Evolutionary conservation across 2,329 filamentous ascomycete genomes (phyloP), one percentile per base, ranked within the genome.

Genomic region (Hypoxylon sp.): DNA sequence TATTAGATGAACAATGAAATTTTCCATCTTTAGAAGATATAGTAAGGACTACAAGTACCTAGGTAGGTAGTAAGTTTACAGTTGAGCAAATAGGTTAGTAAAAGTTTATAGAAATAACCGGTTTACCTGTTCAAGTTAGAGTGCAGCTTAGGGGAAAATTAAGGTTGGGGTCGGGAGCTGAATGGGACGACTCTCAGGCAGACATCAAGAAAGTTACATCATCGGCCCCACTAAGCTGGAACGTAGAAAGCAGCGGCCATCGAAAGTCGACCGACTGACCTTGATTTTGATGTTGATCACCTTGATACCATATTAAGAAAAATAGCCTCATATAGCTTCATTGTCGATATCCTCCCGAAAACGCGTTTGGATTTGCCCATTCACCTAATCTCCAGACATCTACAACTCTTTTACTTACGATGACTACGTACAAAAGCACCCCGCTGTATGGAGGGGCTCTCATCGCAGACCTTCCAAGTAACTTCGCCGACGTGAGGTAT

Each of bases 371-470:
- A 41, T 23, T 19, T 41, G 21, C 43, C 5, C 16, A n/a, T 7
- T 11, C 30, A 5, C 19, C n/a, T 27, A 19, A 27, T 30, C 43
- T 43, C 25, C n/a, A 52, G 25, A 48, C 16, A 46, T 27, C 41
- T 29, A 34, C 47, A 14, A 21, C 23, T n/a, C 12, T 45, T 25
- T 14, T 16, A 48, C 23, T 43, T 65, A 78, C 52, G 59, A 88
- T 85, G 84, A 79, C 87, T 70, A 77, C 79, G 27, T 93, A 85
- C 79, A 81, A 81, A 66, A 82, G 75, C 71, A 88, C 85, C 50
- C 81, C 85, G 58, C 87, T 94, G 48, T 94, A 89, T 76, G 91
- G 91, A 76, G 91, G 90, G 76, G 91, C 91, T 65, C 86, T 94
- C 68, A 83, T 85, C 70, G 87, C 85, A 73, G 90, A 93, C 66